Evolutionary conservation across 306 rosid species (phyloP), one percentile per base, ranked within the genome.

Genomic region (Castanea sativa): DNA sequence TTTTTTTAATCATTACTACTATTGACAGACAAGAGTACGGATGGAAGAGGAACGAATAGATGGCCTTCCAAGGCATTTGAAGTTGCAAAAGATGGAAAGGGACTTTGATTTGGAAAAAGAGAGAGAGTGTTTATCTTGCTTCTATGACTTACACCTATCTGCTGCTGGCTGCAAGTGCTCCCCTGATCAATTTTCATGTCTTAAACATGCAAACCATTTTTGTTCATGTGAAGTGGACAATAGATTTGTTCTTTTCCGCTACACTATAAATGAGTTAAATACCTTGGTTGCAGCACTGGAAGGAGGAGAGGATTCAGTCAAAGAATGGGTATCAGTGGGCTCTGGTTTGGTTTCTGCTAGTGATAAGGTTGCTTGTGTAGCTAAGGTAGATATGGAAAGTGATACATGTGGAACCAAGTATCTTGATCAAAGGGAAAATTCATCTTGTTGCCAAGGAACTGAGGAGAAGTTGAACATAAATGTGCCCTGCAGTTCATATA

Each of bases 71-170:
- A 78, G 76, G 72, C 73, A 74, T 81, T 76, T 86, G 80, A 92
- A 89, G 89, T 59, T 70, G 71, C 89, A 80, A 65, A 91, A 91
- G 83, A 94, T 94, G 98, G 88, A 86, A 53, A 85, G 72, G 6
- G 93, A 91, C 77, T 87, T 85, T 45, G 98, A 92, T 81, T 72
- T 84, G 79, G 65, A 81, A 67, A 83, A 79, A 45, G 98, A 94
- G 79, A 92, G 97, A 89, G 98, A 94, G 77, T 94, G 98, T 58
- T 91, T 79, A 82, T 83, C 89, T 74, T 94, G 98, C 89, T 92
- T 87, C 86, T 94, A 92, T 72, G 98, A 94, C 86, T 86, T 94
- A 76, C 91, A 94, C 81, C 81, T 92, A 74, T 92, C 97, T 76
- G 96, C 94, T 23, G 83, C 84, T 16, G 82, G 93, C 71, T 92